Evolutionary conservation across 352 stramenopile species (phyloP).

Genomic region (Pythium dissimile): DNA sequence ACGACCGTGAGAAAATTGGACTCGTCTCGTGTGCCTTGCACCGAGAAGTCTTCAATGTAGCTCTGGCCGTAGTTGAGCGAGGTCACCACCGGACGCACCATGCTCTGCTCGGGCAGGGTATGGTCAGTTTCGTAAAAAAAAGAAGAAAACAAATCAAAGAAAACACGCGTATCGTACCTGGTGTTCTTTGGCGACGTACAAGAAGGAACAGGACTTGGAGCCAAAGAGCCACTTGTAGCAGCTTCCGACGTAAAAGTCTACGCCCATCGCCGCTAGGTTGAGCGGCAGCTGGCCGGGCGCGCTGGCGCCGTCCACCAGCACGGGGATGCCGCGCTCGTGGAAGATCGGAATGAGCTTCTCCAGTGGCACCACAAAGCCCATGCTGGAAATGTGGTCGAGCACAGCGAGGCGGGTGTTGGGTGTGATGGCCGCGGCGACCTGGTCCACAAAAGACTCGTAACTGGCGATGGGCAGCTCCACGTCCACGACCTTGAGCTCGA

Average conservation of each 20-base stretch:
- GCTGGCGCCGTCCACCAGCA: slow-evolving; percentile 78
- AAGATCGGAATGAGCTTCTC: slow-evolving; percentile 83
- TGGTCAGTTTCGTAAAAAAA: not conserved
- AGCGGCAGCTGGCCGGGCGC: slow-evolving; percentile 69
- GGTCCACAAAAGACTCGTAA: slow-evolving; percentile 66
- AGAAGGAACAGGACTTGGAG: slow-evolving; percentile 82
- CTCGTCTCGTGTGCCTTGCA: slow-evolving; percentile 81
- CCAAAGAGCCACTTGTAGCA: slow-evolving; percentile 86
- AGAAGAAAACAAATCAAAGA: not conserved
- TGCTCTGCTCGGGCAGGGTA: slow-evolving; percentile 29
- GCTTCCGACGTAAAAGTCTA: slow-evolving; percentile 84
- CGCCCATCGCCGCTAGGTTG: slow-evolving; percentile 57
- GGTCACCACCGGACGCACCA: slow-evolving; percentile 75
- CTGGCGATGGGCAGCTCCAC: slow-evolving; percentile 64
- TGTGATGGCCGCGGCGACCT: slow-evolving; percentile 71
- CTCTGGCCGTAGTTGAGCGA: slow-evolving; percentile 76
- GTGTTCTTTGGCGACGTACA: slow-evolving; percentile 81
- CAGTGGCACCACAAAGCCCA: slow-evolving; percentile 72
- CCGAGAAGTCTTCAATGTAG: slow-evolving; percentile 82
- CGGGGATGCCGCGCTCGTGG: slow-evolving; percentile 69
- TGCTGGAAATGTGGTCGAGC: slow-evolving; percentile 82
- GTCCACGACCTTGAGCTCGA: slow-evolving; percentile 86
- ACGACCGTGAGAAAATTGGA: slow-evolving; percentile 82
- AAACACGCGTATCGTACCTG: slow-evolving; percentile 12
- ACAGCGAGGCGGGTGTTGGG: slow-evolving; percentile 81